Evolutionary conservation across 2,329 filamentous ascomycete genomes (phyloP), one percentile per base, ranked within the genome.

Genomic region (Ascochyta viciae-villosae): DNA sequence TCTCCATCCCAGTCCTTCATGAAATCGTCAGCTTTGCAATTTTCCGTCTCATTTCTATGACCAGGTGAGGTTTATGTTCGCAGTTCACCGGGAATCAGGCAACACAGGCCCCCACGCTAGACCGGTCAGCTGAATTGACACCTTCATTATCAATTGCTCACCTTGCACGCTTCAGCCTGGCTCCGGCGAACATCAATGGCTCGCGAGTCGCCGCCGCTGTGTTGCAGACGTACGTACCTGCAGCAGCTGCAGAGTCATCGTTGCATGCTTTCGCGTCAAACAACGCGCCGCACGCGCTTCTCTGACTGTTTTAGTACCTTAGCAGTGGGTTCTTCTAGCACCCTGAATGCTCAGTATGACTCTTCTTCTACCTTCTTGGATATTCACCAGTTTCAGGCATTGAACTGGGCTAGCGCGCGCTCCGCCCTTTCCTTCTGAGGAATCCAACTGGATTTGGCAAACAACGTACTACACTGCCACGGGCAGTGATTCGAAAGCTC

Each of bases 31-130:
- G 24, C 29, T 42, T 38, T 44, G 4, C 22, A 12, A 39, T 12
- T 24, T 5, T 33, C 39, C 19, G 23, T 9, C 22, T 29, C 26
- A 23, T 27, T 23, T 29, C 6, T 13, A 27, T 16, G 12, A 27
- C 24, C 33, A 31, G 53, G 47, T 43, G 47, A 56, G 31, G 26
- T 38, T 19, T 2, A 12, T 16, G 29, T 9, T 46, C 47, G 23
- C n/a, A 39, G 19, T 51, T 48, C 38, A 56, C 37, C 47, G 31
- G 47, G 15, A 31, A 34, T 38, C 47, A 56, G 53, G 53, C 53
- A 56, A 31, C 53, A 26, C 37, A 35, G 29, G 42, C 35, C 53
- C 50, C 53, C 53, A 51, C 53, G 43, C 53, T 47, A 51, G 43
- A 9, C 38, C 53, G 38, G 53, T 48, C 37, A 44, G 39, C 33